Conservation (phyloP, 2,329 filamentous ascomycete genomes). For the Monosporascus sp. region DNA sequence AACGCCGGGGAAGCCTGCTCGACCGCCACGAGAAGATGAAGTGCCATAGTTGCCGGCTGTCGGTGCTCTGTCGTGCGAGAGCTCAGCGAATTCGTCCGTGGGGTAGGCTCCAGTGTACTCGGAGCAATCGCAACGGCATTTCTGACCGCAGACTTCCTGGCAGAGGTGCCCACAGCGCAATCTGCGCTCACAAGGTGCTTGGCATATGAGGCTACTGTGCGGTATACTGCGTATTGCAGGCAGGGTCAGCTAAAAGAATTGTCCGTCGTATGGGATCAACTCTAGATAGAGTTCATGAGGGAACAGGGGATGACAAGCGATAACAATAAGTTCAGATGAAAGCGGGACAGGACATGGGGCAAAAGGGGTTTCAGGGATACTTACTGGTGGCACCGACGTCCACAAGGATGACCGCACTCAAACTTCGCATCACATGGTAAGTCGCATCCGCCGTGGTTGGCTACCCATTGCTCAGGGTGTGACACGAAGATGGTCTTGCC, state of each 20-base stretch:
- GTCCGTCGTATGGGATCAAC: too few species aligned
- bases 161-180: constrained; percentile 23
- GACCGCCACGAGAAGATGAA: not conserved
- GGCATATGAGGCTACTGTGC: constrained; percentile 22
- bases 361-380: constrained; percentile 2
- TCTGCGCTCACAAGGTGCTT: constrained; percentile 18
- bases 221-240: constrained; percentile 12
- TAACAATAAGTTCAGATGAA: not conserved
- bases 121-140: constrained; percentile 20
- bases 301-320: not conserved
- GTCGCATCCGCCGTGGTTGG: constrained; percentile 23
- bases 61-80: too few species aligned
- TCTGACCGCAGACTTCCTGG: constrained; percentile 20
- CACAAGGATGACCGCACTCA: constrained; percentile 24
- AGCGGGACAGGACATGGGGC: not conserved
- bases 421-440: constrained; percentile 16
- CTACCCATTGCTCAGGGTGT: constrained; percentile 47
- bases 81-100: constrained; percentile 10
- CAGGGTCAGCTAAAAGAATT: constrained; percentile 1
- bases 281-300: not conserved
- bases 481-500: constrained; percentile 43
- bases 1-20: not conserved
- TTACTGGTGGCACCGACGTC: constrained; percentile 26
- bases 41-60: not conserved
- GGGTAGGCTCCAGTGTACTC: constrained; percentile 21